Percentiles rank a stretch among this genome's conserved stretches.
phyloP scores from a whole-genome alignment of 2,329 filamentous ascomycete genomes.

The Camptophora hylomeconis region DNA sequence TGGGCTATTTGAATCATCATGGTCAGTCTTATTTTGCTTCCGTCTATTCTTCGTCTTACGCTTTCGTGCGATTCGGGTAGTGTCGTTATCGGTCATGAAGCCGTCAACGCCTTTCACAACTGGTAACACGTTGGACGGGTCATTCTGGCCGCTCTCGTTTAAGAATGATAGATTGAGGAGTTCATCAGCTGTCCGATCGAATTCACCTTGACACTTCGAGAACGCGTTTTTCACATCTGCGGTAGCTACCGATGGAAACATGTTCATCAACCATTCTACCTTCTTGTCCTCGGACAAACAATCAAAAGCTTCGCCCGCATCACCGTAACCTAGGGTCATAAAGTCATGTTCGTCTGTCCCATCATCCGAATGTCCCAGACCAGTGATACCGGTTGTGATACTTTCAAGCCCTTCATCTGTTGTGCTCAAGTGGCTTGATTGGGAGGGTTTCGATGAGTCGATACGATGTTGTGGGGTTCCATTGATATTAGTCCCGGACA shows the following conservation, averaged over 20 bases:
- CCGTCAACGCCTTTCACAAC: conserved; percentile 65
- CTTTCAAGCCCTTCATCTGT: conserved; percentile 11
- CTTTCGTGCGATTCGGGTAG: conserved; percentile 26
- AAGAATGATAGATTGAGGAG: conserved; percentile 70
- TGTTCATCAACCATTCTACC: conserved; percentile 46
- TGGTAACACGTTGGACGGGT: conserved; percentile 29
- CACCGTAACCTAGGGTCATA: background rate
- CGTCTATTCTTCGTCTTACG: conserved; percentile 4
- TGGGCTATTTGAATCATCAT: conserved; percentile 5
- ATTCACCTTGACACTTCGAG: conserved; percentile 53
- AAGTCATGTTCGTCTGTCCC: conserved; percentile 1
- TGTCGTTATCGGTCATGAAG: conserved; percentile 50
- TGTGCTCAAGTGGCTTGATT: conserved; percentile 5
- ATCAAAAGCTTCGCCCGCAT: background rate
- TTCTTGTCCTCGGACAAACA: conserved; percentile 41
- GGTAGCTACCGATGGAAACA: conserved; percentile 57
- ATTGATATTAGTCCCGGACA: conserved; percentile 16
- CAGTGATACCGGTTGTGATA: conserved; percentile 14
- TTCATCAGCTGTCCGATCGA: conserved; percentile 61
- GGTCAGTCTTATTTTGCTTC: conserved; percentile 20
- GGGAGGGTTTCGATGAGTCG: too few species aligned
- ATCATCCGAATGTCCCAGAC: conserved; percentile 7
- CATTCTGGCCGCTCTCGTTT: conserved; percentile 48
- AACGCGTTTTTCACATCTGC: conserved; percentile 56
- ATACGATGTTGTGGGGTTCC: too few species aligned